These are phyloP conservation scores for Aaosphaeria pasadenensis DNA, from an alignment of 2,329 filamentous ascomycete species.

Conservation along the genomic window DNA sequence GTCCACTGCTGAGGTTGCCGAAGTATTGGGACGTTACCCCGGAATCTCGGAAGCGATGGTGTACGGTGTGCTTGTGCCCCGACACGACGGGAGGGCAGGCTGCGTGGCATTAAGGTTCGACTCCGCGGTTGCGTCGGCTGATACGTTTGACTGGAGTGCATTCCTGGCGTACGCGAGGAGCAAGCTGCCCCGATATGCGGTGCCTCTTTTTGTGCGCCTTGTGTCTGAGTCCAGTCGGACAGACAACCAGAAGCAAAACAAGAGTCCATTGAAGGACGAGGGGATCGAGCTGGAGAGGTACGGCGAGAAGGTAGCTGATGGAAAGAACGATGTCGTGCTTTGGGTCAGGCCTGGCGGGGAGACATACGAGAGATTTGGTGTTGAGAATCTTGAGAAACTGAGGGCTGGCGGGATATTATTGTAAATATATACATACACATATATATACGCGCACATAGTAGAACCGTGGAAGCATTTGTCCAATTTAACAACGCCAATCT, in stretches of 20 bases:
- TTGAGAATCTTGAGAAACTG: constrained; percentile 14
- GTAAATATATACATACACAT: neutral
- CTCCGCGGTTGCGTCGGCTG: constrained; percentile 25
- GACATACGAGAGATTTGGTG: constrained; percentile 20
- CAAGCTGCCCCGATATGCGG: constrained; percentile 65
- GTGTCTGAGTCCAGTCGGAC: constrained; percentile 57
- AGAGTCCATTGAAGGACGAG: constrained; percentile 63
- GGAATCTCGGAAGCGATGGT: constrained; percentile 45
- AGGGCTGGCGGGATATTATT: constrained; percentile 9
- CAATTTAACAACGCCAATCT: no score
- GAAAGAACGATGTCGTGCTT: constrained; percentile 21
- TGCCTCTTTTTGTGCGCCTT: constrained; percentile 68
- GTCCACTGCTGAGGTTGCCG: constrained; percentile 45
- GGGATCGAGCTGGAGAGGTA: constrained; percentile 56
- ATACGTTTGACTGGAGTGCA: constrained; percentile 22
- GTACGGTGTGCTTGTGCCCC: constrained; percentile 44
- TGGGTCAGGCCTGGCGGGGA: constrained; percentile 24
- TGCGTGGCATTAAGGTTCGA: constrained; percentile 57
- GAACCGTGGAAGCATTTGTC: no score
- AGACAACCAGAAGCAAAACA: constrained; percentile 78
- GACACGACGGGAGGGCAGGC: constrained; percentile 50
- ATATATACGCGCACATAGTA: no score
- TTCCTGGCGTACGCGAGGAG: constrained; percentile 17
- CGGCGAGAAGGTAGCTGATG: constrained; percentile 22
- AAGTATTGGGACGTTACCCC: constrained; percentile 40